These are phyloP conservation scores for Turnera subulata DNA, from an alignment of 345 rosid genomes.

Conservation along the genomic window DNA sequence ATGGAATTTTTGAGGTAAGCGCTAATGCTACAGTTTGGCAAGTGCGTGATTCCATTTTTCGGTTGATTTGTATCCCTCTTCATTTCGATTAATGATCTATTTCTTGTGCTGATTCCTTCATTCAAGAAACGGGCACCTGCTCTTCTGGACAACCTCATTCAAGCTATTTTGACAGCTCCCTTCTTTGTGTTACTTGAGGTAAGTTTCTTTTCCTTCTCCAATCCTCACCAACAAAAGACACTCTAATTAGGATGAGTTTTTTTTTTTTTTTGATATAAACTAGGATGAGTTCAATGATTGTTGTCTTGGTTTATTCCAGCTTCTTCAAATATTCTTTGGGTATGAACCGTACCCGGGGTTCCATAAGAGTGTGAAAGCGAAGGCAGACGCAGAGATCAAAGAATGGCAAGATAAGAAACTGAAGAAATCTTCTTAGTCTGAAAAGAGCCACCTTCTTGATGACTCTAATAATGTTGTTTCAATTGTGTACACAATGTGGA, in stretches of 20 bases:
- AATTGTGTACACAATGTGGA: no score
- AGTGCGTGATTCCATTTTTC: not conserved
- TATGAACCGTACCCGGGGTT: constrained; percentile 91
- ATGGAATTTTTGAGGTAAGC: constrained; percentile 80
- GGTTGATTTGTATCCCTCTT: no score
- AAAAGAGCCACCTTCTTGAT: no score
- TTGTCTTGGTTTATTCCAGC: not conserved
- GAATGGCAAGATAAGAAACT: constrained; percentile 47
- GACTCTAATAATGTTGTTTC: no score
- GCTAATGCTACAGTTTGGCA: not conserved
- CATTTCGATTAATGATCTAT: no score
- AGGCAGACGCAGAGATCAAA: constrained; percentile 52
- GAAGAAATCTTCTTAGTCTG: constrained; percentile 7
- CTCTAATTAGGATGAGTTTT: no score
- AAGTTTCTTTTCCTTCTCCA: not conserved
- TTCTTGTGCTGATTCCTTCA: not conserved
- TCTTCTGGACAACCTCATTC: constrained; percentile 68
- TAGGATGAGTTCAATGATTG: not conserved
- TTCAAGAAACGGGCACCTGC: constrained; percentile 84
- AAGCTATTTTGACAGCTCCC: constrained; percentile 85
- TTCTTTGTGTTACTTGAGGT: constrained; percentile 94
- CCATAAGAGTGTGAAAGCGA: constrained; percentile 52
- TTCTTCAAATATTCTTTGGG: constrained; percentile 34
- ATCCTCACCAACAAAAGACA: not conserved
- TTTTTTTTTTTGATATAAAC: no score